phyloP scores from a whole-genome alignment of 106 monocot genomes.

The Dioscorea alata region DNA sequence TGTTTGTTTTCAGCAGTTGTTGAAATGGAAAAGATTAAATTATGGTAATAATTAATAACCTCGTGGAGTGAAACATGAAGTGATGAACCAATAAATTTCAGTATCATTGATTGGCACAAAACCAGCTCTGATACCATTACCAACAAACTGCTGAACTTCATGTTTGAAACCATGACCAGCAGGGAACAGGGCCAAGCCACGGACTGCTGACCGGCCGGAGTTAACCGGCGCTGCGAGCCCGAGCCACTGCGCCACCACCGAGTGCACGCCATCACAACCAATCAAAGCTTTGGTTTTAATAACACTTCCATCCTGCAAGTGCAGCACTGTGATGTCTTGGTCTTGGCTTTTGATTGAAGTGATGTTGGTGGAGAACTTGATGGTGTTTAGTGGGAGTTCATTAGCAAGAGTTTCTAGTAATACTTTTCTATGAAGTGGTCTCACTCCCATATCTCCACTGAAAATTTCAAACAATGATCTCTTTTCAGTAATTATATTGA shows the following conservation, averaged over 20 bases:
- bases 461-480: too few species aligned
- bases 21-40: too few species aligned
- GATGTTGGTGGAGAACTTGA: slow-evolving; percentile 48
- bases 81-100: slow-evolving; percentile 44
- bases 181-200: slow-evolving; percentile 12
- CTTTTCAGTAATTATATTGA: too few species aligned
- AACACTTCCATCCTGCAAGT: slow-evolving; percentile 40
- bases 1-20: background rate
- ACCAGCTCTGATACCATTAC: slow-evolving; percentile 18
- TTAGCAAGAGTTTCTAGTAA: slow-evolving; percentile 38
- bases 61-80: slow-evolving; percentile 6
- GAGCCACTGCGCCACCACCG: slow-evolving; percentile 34
- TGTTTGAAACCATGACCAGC: slow-evolving; percentile 14
- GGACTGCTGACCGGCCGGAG: slow-evolving; percentile 17
- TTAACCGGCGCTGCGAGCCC: slow-evolving; percentile 12
- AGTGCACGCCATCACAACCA: slow-evolving; percentile 40
- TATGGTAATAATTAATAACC: background rate
- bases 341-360: slow-evolving; percentile 28
- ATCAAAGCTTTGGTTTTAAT: slow-evolving; percentile 47
- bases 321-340: slow-evolving; percentile 4
- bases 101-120: slow-evolving; percentile 26
- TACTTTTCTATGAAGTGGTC: slow-evolving; percentile 22
- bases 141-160: slow-evolving; percentile 16
- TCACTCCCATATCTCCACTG: too few species aligned
- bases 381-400: slow-evolving; percentile 34